These are phyloP conservation scores for Fusarium tupiense DNA, from an alignment of 2,329 filamentous ascomycete species.

Conservation along the genomic window DNA sequence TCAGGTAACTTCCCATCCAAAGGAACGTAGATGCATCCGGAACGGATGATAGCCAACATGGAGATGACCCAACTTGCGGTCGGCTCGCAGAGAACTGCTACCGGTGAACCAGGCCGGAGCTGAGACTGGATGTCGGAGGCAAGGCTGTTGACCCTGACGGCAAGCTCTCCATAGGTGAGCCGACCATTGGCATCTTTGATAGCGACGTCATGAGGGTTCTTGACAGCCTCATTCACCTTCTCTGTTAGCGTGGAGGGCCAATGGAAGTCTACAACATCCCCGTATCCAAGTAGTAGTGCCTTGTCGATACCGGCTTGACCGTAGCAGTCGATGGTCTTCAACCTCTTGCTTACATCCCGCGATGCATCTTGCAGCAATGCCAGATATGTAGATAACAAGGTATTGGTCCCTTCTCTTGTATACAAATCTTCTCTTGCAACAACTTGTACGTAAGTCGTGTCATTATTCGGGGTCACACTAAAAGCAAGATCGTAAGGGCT, in stretches of 20 bases:
- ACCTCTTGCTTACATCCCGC: neutral
- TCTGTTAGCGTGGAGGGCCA: neutral
- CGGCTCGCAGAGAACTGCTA: neutral
- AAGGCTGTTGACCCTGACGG: neutral
- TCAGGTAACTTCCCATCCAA: neutral
- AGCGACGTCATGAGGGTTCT: neutral
- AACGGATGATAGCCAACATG: neutral
- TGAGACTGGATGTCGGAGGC: neutral
- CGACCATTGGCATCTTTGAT: neutral
- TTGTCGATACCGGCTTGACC: neutral
- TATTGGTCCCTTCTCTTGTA: neutral
- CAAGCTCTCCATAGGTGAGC: neutral
- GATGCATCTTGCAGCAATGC: neutral
- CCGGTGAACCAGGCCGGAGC: neutral
- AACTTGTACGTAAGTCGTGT: neutral
- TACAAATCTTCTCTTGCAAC: neutral
- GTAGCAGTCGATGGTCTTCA: neutral
- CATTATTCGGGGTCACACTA: neutral
- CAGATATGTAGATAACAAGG: neutral
- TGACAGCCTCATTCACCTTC: neutral
- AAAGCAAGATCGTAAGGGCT: neutral
- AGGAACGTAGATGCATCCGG: neutral
- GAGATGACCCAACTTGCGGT: neutral
- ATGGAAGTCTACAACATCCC: neutral
- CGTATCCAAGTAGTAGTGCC: neutral